Evolutionary conservation across 179 eudicot genomes (phyloP).

Genomic region (Silene vulgaris): DNA sequence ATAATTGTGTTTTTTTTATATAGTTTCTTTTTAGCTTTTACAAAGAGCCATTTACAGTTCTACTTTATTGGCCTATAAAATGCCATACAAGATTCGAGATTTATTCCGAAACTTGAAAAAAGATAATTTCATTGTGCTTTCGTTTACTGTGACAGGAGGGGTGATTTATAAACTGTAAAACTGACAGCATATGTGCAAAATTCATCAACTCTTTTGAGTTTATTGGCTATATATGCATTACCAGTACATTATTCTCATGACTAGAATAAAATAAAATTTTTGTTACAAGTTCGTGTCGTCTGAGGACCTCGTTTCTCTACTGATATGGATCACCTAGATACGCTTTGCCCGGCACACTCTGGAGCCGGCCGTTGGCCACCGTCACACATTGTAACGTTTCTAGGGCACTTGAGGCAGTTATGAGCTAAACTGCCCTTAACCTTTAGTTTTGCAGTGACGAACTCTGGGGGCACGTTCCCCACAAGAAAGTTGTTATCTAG

Average conservation of each 20-base stretch:
- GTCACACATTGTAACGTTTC: constrained; percentile 35
- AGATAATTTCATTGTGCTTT: too few species aligned
- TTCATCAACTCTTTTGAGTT: background rate
- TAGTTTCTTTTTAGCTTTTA: constrained; percentile 7
- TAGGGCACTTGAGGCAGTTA: constrained; percentile 63
- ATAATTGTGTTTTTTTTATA: background rate
- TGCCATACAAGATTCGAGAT: background rate
- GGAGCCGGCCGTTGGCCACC: constrained; percentile 68
- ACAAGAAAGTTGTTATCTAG: constrained; percentile 56
- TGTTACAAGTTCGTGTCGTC: constrained; percentile 10
- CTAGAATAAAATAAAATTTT: background rate
- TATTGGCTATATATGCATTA: background rate
- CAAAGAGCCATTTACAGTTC: constrained; percentile 14
- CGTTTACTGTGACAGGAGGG: too few species aligned
- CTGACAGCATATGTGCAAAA: constrained; percentile 1
- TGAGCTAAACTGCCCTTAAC: constrained; percentile 48
- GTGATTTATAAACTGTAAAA: background rate
- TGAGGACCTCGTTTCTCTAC: constrained; percentile 5
- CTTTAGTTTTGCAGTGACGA: constrained; percentile 18
- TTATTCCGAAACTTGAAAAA: too few species aligned
- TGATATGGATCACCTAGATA: constrained; percentile 17
- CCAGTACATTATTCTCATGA: constrained; percentile 9
- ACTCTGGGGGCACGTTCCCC: constrained; percentile 50
- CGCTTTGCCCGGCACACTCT: constrained; percentile 43
- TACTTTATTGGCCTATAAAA: background rate